phyloP scores from a whole-genome alignment of 1,284 basidiomycete genomes.

The Puccinia polysora region DNA sequence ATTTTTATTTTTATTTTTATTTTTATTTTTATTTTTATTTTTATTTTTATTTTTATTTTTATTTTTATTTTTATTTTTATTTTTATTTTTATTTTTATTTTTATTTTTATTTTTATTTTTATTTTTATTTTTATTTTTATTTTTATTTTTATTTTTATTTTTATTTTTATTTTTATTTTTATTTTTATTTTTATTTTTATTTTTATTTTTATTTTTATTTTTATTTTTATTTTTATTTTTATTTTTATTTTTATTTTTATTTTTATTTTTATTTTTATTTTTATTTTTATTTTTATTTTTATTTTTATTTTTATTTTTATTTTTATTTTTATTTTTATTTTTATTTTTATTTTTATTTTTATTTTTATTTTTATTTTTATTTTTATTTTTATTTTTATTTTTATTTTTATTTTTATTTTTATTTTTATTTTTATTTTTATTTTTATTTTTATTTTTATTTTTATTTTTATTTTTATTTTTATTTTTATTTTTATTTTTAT shows the following conservation, averaged over 20 bases:
- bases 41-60: no score
- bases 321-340: background rate
- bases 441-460: background rate
- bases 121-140: background rate
- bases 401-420: background rate
- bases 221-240: background rate
- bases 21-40: no score
- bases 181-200: background rate
- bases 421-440: background rate
- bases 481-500: background rate
- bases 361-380: background rate
- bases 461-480: slow-evolving; percentile 1
- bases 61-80: no score
- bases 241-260: background rate
- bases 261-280: background rate
- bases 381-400: background rate
- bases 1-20: no score
- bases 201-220: background rate
- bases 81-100: no score
- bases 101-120: background rate
- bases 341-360: background rate
- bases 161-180: background rate
- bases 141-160: background rate
- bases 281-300: background rate
- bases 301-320: background rate